Percentiles rank a stretch among this genome's conserved stretches.
Evolutionary conservation across 75 land plant species (phyloP).

Genomic region (Picea sitchensis): DNA sequence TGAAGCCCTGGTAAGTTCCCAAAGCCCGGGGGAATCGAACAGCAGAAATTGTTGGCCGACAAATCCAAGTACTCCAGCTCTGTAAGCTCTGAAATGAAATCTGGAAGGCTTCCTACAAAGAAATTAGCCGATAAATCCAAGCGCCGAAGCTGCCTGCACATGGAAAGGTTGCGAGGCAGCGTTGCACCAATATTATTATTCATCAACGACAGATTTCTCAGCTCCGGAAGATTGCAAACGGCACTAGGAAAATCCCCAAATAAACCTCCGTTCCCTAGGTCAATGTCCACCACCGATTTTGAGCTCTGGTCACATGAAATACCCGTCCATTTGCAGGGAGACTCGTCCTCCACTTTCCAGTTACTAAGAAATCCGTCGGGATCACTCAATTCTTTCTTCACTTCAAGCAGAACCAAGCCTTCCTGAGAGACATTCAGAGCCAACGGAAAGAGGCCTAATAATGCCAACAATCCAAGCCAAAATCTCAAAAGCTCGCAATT

Average conservation of each 20-base stretch:
- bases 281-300: conserved; percentile 14
- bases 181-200: conserved; percentile 16
- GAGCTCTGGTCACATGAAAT: conserved; percentile 15
- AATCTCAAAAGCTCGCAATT: not conserved
- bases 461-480: not conserved
- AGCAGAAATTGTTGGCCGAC: conserved; percentile 14
- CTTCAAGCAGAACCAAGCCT: conserved; percentile 35
- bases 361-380: conserved; percentile 20
- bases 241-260: conserved; percentile 6
- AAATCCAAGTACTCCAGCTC: conserved; percentile 19
- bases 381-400: conserved; percentile 25
- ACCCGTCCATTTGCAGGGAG: conserved; percentile 34
- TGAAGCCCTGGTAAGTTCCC: conserved; percentile 11
- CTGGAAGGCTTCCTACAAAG: conserved; percentile 9
- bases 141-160: conserved; percentile 13
- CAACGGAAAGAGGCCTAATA: not conserved
- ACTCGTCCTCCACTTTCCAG: conserved; percentile 23
- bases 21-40: conserved; percentile 14
- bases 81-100: not conserved
- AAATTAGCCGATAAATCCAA: conserved; percentile 12
- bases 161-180: conserved; percentile 16
- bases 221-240: conserved; percentile 4
- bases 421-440: conserved; percentile 22
- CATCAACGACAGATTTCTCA: conserved; percentile 10
- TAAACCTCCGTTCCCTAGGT: conserved; percentile 14